phyloP scores from a whole-genome alignment of 371 early-diverging fungal species.

The Mucor irregularis region DNA sequence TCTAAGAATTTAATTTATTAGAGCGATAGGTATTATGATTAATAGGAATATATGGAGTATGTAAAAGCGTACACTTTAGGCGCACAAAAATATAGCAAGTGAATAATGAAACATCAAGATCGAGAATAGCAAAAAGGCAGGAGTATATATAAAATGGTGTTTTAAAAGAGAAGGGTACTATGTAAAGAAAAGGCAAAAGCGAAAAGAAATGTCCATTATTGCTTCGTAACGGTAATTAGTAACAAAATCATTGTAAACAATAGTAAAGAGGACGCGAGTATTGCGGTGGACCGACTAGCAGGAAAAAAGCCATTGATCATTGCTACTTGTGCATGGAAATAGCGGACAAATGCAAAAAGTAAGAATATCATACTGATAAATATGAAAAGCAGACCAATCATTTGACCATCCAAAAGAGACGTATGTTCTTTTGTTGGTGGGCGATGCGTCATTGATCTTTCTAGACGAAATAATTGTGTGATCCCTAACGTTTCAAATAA shows the following conservation, averaged over 20 bases:
- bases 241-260: slow-evolving; percentile 37
- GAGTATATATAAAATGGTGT: too few species aligned
- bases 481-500: slow-evolving; percentile 42
- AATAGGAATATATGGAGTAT: too few species aligned
- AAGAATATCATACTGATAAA: slow-evolving; percentile 64
- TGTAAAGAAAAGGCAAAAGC: not conserved
- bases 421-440: slow-evolving; percentile 3
- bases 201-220: not conserved
- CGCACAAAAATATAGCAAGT: too few species aligned
- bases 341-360: slow-evolving; percentile 64
- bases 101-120: too few species aligned
- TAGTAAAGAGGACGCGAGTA: slow-evolving; percentile 38
- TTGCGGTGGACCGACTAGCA: slow-evolving; percentile 64
- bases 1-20: too few species aligned
- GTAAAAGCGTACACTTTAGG: too few species aligned
- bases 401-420: slow-evolving; percentile 29
- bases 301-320: slow-evolving; percentile 74
- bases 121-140: too few species aligned
- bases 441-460: slow-evolving; percentile 29
- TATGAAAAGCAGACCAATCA: slow-evolving; percentile 61
- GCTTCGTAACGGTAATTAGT: slow-evolving; percentile 6
- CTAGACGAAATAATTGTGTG: slow-evolving; percentile 72
- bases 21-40: too few species aligned
- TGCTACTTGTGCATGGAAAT: slow-evolving; percentile 68
- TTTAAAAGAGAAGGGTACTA: not conserved